Conservation (phyloP, 768 basidiomycete genomes). For the Kwoniella newhampshirensis region DNA sequence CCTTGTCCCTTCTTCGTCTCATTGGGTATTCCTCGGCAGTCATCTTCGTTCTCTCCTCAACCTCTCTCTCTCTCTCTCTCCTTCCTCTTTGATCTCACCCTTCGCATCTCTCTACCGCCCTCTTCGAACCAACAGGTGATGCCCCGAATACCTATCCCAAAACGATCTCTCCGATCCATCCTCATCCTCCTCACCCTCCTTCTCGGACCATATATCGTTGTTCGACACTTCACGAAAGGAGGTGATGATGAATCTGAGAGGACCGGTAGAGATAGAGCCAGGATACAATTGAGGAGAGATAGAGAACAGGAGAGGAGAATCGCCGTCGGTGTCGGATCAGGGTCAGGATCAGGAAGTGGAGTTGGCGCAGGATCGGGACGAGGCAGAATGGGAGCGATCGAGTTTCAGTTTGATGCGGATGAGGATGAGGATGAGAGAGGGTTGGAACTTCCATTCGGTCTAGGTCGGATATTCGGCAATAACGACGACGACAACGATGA, state of each 20-base stretch:
- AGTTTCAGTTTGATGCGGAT: too few species aligned
- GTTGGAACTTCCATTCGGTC: neutral
- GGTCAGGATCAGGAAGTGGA: too few species aligned
- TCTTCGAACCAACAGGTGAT: too few species aligned
- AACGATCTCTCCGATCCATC: slow-evolving; percentile 18
- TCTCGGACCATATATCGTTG: slow-evolving; percentile 22
- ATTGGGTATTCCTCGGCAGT: too few species aligned
- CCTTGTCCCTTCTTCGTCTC: too few species aligned
- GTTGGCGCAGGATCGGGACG: too few species aligned
- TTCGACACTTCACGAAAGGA: slow-evolving; percentile 12
- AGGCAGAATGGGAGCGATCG: too few species aligned
- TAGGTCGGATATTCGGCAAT: neutral
- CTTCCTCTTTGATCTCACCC: too few species aligned
- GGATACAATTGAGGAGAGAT: neutral
- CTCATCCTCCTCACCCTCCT: slow-evolving; percentile 20
- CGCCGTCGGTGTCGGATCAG: too few species aligned
- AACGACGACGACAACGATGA: neutral
- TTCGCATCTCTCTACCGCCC: too few species aligned
- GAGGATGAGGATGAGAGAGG: neutral
- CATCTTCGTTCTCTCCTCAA: too few species aligned
- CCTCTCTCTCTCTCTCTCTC: too few species aligned
- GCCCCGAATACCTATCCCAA: neutral
- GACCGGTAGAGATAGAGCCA: neutral
- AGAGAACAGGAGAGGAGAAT: neutral
- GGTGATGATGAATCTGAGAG: neutral